Base-by-base conservation (phyloP, 2,329 filamentous ascomycete genomes). In the Cercospora sojina region DNA sequence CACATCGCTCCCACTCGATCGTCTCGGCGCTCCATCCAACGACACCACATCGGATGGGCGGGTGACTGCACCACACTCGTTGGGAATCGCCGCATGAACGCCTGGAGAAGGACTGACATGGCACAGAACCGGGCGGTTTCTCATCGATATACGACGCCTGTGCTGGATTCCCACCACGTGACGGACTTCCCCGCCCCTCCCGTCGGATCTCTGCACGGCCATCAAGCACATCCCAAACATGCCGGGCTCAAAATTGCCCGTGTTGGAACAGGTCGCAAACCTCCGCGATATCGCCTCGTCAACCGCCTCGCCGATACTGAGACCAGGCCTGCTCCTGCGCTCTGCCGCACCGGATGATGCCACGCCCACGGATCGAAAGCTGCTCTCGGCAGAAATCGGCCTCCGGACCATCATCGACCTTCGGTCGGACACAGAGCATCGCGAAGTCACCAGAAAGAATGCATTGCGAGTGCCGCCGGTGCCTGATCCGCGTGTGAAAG, bases 371-470 rank as follows among this genome's bases (percentile, higher is more conserved):
- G 93, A 96, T 78, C 85, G 86, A 64, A 76, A 81, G 35, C 80
- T 82, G 32, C 83, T 96, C 10, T 78, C 81, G 9, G 79, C 87
- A 7, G 83, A 87, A 32, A 84, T 89, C 71, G 83, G 85, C 23
- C 86, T 96, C 69, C 86, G 84, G 70, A 91, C 88, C 2, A 86
- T 96, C 47, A 85, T 96, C 67, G 93, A 96, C 80, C 81, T 96
- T 10, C 86, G 93, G 64, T 91, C 92, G 68, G 87, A 89, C 87
- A 91, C 83, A 16, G 69, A 75, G 38, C 69, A 73, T 64, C 62
- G 71, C 62, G 70, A 74, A 31, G 67, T 70, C 32, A 84, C 86
- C 12, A 83, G 87, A 66, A 91, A 90, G 76, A 85, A 85, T 31
- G 77, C 84, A 59, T 79, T 82, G 5, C 81, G 83, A 67, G 75